Evolutionary conservation across 2,329 filamentous ascomycete genomes (phyloP), one percentile per base, ranked within the genome.

Genomic region (Blastomyces parvus): DNA sequence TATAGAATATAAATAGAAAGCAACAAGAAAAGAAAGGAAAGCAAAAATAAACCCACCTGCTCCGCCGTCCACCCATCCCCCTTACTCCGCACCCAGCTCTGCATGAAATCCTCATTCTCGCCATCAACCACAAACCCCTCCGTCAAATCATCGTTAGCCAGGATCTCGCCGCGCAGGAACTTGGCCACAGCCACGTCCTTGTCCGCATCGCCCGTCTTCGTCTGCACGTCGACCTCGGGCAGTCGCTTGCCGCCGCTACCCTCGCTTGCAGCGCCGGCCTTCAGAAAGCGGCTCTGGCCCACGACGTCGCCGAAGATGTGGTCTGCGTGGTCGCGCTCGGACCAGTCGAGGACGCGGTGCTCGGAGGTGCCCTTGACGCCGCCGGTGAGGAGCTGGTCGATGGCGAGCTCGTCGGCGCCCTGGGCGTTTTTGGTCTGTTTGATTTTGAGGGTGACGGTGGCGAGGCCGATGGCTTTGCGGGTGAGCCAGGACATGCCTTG

Each of bases 301-400:
- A 79, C 79, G 66, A 94, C 82, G 62, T 77, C 78, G 64, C 91
- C 91, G 74, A 95, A 96, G 68, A 96, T 83, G 81, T 86, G 87
- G 79, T 96, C 91, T 30, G 78, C 79, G 79, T 92, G 89, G 66
- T 84, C 82, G 69, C 88, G 86, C 62, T 76, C 81, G 30, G 76
- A 73, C 77, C 82, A 86, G 72, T 88, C 81, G 2, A 88, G 74
- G 0, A 71, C 76, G 58, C 87, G 82, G 8, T 76, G 70, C 72
- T 89, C 87, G 22, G 77, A 77, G 22, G 82, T 91, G 69, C 85
- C 86, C 71, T 84, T 84, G 66, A 95, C 79, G 62, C 86, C 88
- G 64, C 86, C 90, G 9, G 88, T 89, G 46, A 84, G 80, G 57
- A 83, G 80, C 78, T 95, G 90, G 64, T 85, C 83, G 72, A 91